These are phyloP conservation scores for Cladosporium sphaerospermum DNA, from an alignment of 2,329 filamentous ascomycete genomes.

Conservation along the genomic window DNA sequence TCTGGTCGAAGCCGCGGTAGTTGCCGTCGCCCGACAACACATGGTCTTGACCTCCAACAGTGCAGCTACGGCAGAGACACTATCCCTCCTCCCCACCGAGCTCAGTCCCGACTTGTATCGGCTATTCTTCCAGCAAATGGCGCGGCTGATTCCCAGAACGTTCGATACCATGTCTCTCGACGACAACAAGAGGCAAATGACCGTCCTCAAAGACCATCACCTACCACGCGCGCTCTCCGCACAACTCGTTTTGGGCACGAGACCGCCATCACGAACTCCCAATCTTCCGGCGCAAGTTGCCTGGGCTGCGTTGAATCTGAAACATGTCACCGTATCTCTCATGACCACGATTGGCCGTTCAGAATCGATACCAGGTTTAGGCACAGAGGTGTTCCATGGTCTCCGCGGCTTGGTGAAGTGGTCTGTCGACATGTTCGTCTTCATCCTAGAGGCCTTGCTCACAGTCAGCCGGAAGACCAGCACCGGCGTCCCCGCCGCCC, in stretches of 20 bases:
- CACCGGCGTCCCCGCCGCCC: constrained; percentile 5
- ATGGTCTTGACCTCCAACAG: constrained; percentile 35
- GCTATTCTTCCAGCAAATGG: constrained; percentile 57
- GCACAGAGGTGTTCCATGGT: constrained; percentile 62
- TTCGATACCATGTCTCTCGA: constrained; percentile 78
- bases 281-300: constrained; percentile 67
- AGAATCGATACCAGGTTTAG: constrained; percentile 2
- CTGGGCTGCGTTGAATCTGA: constrained; percentile 67
- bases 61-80: constrained; percentile 44
- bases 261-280: constrained; percentile 33
- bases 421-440: constrained; percentile 61
- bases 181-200: constrained; percentile 52
- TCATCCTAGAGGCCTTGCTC: constrained; percentile 49
- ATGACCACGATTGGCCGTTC: constrained; percentile 14
- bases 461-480: constrained; percentile 28
- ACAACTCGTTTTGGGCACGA: constrained; percentile 4
- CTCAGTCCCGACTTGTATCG: constrained; percentile 55
- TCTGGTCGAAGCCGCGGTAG: constrained; percentile 26
- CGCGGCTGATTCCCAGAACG: constrained; percentile 62
- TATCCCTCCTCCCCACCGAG: constrained; percentile 35
- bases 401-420: constrained; percentile 72
- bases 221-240: background rate
- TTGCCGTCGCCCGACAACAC: constrained; percentile 30
- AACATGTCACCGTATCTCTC: constrained; percentile 47
- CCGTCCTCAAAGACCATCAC: constrained; percentile 60